Base-by-base conservation (phyloP, 768 basidiomycete species). In the Mycena albidolilacea region DNA sequence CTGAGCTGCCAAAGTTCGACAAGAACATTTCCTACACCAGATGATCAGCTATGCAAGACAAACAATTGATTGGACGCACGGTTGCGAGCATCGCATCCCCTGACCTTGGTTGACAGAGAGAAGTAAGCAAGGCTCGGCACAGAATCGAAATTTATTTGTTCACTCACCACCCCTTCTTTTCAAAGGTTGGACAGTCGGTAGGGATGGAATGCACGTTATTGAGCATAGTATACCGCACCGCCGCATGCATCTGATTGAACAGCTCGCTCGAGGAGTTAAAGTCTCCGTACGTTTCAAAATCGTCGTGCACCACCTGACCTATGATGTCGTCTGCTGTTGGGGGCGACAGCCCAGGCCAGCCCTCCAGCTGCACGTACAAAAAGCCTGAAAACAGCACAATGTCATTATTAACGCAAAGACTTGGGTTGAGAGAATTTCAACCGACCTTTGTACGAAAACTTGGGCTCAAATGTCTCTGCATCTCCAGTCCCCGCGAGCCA, bases 71-170 rank as follows among this genome's bases (percentile, higher is more conserved):
- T 43, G 37, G 21, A 73, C 77, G 48, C 55, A 81, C 80, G 0
- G 79, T 77, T 23, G 72, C 77, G 7, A 81, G 75, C 80, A 80
- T 79, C 3, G 80, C 79, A 54, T 81, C 80, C 2, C 80, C 80
- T 0, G 80, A 77, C 68, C 68, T 69, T 7, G 7, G 11, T n/a
- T 2, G 15, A 46, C 37, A 44, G 1, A 39, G 19, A 7, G 52
- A 21, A 23, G 11, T 14, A 37, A 39, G 54, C 10, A 60, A 7
- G 9, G 19, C 11, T 48, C 21, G 50, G 35, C 11, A 44, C 3
- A 38, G 12, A 43, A 54, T 38, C 6, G 12, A 1, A 69, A 21
- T 38, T 55, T 58, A 58, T 58, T 30, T 58, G 46, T 43, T 48
- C 46, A 35, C 58, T 8, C 43, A 68, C 80, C 80, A 80, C 1